Evolutionary conservation across 768 basidiomycete species (phyloP), one percentile per base, ranked within the genome.

Genomic region (Lepiota venenata): DNA sequence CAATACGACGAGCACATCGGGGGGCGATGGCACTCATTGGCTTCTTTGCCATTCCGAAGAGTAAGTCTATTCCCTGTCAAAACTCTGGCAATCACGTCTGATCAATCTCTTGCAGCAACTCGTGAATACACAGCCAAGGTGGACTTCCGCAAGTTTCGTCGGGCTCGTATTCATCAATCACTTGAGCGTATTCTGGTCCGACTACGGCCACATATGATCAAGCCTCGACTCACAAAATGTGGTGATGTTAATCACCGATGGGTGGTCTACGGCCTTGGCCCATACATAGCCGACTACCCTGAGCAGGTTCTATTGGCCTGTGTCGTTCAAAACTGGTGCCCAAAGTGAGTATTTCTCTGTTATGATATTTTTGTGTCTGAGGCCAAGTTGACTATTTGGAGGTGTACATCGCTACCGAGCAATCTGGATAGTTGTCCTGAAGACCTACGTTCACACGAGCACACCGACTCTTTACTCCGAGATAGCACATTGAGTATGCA

Each of bases 301-400:
- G n/a, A n/a, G n/a, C n/a, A n/a, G n/a, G n/a, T n/a, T n/a, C 38
- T 52, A 32, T 48, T 69, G 0, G 44, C 66, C 0, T 43, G 61
- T 20, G 56, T 67, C 25, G 64, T 69, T 6, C 60, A 64, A 46
- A 41, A 43, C 2, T 68, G 66, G 66, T 69, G 68, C 53, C 56
- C 64, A 16, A 64, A 61, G 66, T 69, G n/a, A n/a, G 18, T 20
- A 46, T 42, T 29, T 18, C 20, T 48, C n/a, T 4, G 22, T 22
- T n/a, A 29, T 12, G 37, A 32, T 4, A 39, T n/a, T n/a, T n/a
- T 22, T 20, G 2, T 15, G 8, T 25, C 22, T 29, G 12, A 4
- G 8, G 8, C 27, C 8, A 29, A 29, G n/a, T 37, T 16, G 2
- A 20, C n/a, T 9, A 2, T 16, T 43, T n/a, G 3, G n/a, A 58